phyloP scores from a whole-genome alignment of 805 yeast genomes.

The Metschnikowia sp. region DNA sequence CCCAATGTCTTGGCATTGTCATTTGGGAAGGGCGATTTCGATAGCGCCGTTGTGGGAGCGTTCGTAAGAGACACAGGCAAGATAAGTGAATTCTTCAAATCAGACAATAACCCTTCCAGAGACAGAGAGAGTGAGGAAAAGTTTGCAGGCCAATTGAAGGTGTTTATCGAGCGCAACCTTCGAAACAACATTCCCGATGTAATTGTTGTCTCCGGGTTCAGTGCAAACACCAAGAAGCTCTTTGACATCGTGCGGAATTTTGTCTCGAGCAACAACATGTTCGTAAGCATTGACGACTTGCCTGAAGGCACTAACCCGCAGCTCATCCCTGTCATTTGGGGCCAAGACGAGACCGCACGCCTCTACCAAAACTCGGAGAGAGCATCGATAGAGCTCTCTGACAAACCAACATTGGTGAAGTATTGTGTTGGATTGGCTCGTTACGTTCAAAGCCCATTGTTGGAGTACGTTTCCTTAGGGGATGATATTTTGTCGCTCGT shows the following conservation, averaged over 20 bases:
- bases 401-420: constrained; percentile 72
- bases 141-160: constrained; percentile 62
- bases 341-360: constrained; percentile 89
- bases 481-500: constrained; percentile 67
- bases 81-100: constrained; percentile 70
- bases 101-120: constrained; percentile 65
- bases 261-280: constrained; percentile 52
- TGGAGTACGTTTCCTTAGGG: constrained; percentile 81
- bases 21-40: constrained; percentile 80
- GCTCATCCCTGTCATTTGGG: constrained; percentile 69
- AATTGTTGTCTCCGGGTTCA: constrained; percentile 84
- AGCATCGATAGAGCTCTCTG: constrained; percentile 77
- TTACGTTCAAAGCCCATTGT: constrained; percentile 86
- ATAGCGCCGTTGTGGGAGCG: constrained; percentile 83
- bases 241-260: constrained; percentile 54
- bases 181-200: constrained; percentile 70
- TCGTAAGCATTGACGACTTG: constrained; percentile 48
- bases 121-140: constrained; percentile 41
- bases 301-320: constrained; percentile 44
- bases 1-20: constrained; percentile 83
- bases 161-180: constrained; percentile 59
- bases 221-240: constrained; percentile 64
- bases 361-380: constrained; percentile 77
- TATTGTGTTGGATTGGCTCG: constrained; percentile 90
- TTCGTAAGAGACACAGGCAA: constrained; percentile 78